phyloP scores from a whole-genome alignment of 805 yeast genomes.

The Maudiozyma saulgeensis region DNA sequence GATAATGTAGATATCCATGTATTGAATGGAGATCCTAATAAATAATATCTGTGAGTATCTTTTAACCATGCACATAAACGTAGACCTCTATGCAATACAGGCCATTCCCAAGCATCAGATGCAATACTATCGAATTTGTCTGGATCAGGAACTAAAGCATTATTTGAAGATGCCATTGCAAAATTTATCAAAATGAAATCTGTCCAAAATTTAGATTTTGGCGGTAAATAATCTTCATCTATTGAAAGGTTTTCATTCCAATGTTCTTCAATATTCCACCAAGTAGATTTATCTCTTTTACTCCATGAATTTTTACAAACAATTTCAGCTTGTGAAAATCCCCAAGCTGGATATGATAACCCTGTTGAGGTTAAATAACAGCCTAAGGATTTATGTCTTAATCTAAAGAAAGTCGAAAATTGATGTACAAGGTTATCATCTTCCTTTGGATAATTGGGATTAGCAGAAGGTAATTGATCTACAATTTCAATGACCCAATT shows the following conservation, averaged over 20 bases:
- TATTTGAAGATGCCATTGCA: constrained; percentile 84
- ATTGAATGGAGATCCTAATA: constrained; percentile 69
- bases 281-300: constrained; percentile 68
- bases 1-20: constrained; percentile 66
- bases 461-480: constrained; percentile 40
- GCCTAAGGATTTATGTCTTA: constrained; percentile 55
- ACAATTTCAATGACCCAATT: constrained; percentile 68
- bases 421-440: constrained; percentile 58
- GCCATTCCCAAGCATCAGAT: constrained; percentile 83
- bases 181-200: constrained; percentile 68
- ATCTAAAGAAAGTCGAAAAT: constrained; percentile 71
- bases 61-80: constrained; percentile 68
- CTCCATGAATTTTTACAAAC: constrained; percentile 64
- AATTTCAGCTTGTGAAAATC: constrained; percentile 95
- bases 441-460: constrained; percentile 30
- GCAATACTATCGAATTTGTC: constrained; percentile 67
- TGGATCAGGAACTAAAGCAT: constrained; percentile 68
- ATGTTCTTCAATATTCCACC: constrained; percentile 82
- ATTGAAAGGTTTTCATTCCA: constrained; percentile 47
- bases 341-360: constrained; percentile 83
- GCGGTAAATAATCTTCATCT: constrained; percentile 40
- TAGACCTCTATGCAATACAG: constrained; percentile 64
- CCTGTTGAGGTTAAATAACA: constrained; percentile 88
- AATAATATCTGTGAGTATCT: constrained; percentile 50
- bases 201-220: constrained; percentile 66